Base-by-base conservation (phyloP, 352 stramenopile species). In the Pilasporangium apinafurcum region DNA sequence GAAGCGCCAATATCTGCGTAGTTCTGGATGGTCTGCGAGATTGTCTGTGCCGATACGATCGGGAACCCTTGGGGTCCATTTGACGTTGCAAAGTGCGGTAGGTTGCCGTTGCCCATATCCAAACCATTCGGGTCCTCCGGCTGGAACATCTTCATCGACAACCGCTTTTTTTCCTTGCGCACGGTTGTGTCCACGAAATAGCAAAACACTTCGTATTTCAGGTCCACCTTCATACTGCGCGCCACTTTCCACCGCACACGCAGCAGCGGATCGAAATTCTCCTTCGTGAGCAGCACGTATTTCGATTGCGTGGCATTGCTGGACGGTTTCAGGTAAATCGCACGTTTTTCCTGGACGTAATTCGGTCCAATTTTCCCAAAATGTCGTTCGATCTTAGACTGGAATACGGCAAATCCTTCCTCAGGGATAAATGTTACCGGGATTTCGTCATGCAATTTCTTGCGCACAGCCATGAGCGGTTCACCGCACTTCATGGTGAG, bases 181-280 rank as follows among this genome's bases (percentile, higher is more conserved):
- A 49, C 72, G 2, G 66, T 74, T 13, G 65, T 66, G 59, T 88
- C 75, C 37, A 84, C 62, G 55, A 88, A 88, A 50, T 88, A 88
- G 49, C 72, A 81, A 47, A 88, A 88, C 5, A 88, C 61, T 36
- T 87, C 75, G 56, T 84, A 88, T 63, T 85, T 88, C 39, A 87
- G 70, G 36, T 88, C 75, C 21, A 76, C 68, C 51, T 87, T 87
- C 70, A 84, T 87, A 27, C 68, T 83, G 25, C 73, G 70, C 28
- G 72, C 65, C n/a, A 88, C 68, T 65, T 85, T 85, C 75, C 75
- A 88, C 36, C 75, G 75, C 58, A 78, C 66, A 25, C 72, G 67
- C 49, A 88, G 52, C 39, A 80, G 52, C 16, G 69, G 58, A 36
- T 83, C 72, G 40, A 88, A 88, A 52, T 88, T 88, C 26, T 85